Evolutionary conservation across 2,329 filamentous ascomycete species (phyloP), one percentile per base, ranked within the genome.

Genomic region (Diplodia corticola): DNA sequence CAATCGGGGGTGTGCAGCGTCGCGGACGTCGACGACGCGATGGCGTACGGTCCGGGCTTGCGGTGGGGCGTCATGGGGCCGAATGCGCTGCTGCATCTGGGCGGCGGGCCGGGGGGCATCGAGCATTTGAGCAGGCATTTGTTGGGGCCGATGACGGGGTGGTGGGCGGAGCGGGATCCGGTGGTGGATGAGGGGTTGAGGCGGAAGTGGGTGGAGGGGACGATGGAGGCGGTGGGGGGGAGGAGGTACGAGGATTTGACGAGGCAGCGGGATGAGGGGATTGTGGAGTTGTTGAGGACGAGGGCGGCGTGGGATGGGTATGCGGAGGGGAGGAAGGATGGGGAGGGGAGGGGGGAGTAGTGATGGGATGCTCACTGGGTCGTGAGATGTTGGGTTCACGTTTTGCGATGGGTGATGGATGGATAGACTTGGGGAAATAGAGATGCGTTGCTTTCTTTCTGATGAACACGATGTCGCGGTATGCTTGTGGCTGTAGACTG

Each of bases 1-100:
- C 60, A 67, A 44, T 65, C 67, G 22, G 67, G 69, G 17, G 67
- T 69, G 7, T 69, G 67, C 65, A 68, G 49, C 49, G 66, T 70
- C 20, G 51, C 64, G 1, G 69, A 71, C 15, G 67, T 71, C 7
- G 70, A 71, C 48, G 67, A 69, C 12, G 70, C 70, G 4, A 68
- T 71, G 67, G 48, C 66, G 20, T 69, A 67, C 28, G 70, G 70
- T 0, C 69, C 68, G 1, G 70, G 70, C 1, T 33, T 71, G 17
- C 49, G 70, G 50, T 71, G 70, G 70, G 70, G 69, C 1, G 53
- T 71, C 20, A 70, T 70, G 69, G 70, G 70, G 0, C 70, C 70
- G 0, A 69, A 67, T 24, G 60, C 40, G 12, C 61, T 70, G 5
- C 66, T 70, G 37, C 69, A 70, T 59, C 63, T 71, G 2, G 70